Evolutionary conservation across 805 yeast species (phyloP), one percentile per base, ranked within the genome.

Genomic region (Ogataea thermomethanolica): DNA sequence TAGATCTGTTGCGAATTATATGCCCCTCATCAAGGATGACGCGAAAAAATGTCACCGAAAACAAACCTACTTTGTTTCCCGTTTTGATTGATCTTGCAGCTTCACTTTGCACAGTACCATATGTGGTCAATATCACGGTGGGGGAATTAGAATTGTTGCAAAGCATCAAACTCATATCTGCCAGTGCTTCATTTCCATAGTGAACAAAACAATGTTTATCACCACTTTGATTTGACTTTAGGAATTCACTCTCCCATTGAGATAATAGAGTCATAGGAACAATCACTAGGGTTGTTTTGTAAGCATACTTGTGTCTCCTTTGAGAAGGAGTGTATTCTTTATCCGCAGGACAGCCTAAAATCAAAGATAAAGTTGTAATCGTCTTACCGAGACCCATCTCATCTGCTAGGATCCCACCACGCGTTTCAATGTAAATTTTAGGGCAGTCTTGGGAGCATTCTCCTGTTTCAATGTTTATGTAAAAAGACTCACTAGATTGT

Each of bases 301-400:
- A 68, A 0, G 95, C 95, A 61, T 81, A 84, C 3, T 67, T 64
- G 27, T 52, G 59, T 36, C 28, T 29, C 5, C 25, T 37, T 25
- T 33, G 34, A 27, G 23, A 24, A 13, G 20, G 31, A 3, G 42
- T 44, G n/a, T 53, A 54, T 1, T 50, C 45, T 10, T 56, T 41
- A 53, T 84, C 90, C 33, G 51, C 58, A 0, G 88, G 85, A 8
- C 73, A 79, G 0, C 86, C 71, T 41, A 83, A 77, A 9, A 90
- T 70, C 35, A 91, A 63, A 0, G 96, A 74, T 37, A 88, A 62
- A 0, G 95, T 78, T 1, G 95, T 84, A 17, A 90, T 84, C 0
- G 98, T 90, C 57, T 90, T 90, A 30, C 98, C 98, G 7, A 90
- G 69, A 0, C 98, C 98, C 98, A 90, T 90, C 59, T 90, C 98